phyloP scores from a whole-genome alignment of 495 filamentous ascomycete species.

The Neurospora pannonica region DNA sequence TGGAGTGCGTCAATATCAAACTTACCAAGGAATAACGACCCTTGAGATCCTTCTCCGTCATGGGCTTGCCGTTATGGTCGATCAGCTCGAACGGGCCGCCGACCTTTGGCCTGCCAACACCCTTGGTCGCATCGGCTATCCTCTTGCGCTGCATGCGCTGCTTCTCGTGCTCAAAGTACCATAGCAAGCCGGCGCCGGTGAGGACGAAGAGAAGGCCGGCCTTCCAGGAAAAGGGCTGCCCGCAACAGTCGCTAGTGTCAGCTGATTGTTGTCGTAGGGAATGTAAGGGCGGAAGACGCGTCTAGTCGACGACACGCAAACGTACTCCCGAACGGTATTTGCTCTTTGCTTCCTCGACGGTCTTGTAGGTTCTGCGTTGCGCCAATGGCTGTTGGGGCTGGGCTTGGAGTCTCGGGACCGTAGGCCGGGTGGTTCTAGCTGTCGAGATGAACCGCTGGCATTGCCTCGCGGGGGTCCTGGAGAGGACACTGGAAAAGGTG shows the following conservation, averaged over 20 bases:
- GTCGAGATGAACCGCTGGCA: slow-evolving; percentile 21
- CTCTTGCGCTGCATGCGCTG: slow-evolving; percentile 75
- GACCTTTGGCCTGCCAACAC: slow-evolving; percentile 84
- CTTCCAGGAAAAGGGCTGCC: slow-evolving; percentile 80
- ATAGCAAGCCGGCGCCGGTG: slow-evolving; percentile 64
- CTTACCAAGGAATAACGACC: slow-evolving; percentile 71
- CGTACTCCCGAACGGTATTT: slow-evolving; percentile 43
- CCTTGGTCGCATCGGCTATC: slow-evolving; percentile 84
- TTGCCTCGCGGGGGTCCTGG: slow-evolving; percentile 12
- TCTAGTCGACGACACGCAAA: neutral
- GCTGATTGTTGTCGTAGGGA: slow-evolving; percentile 1
- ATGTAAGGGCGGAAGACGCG: neutral
- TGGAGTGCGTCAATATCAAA: neutral
- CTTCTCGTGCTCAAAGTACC: slow-evolving; percentile 90
- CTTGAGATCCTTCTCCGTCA: slow-evolving; percentile 69
- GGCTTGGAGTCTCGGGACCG: slow-evolving; percentile 6
- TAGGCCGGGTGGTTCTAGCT: slow-evolving; percentile 8
- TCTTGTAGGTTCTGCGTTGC: slow-evolving; percentile 35
- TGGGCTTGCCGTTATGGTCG: slow-evolving; percentile 68
- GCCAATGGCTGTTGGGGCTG: slow-evolving; percentile 23
- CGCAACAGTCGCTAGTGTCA: neutral
- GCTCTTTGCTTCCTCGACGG: slow-evolving; percentile 45
- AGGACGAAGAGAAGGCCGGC: slow-evolving; percentile 77
- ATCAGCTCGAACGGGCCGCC: slow-evolving; percentile 76
- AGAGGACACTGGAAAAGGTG: slow-evolving; percentile 13